A percentile compares a stretch with the other conserved stretches of the same genome.
Conservation (phyloP, 2,329 filamentous ascomycete species). For the Pseudomassariella vexata region DNA sequence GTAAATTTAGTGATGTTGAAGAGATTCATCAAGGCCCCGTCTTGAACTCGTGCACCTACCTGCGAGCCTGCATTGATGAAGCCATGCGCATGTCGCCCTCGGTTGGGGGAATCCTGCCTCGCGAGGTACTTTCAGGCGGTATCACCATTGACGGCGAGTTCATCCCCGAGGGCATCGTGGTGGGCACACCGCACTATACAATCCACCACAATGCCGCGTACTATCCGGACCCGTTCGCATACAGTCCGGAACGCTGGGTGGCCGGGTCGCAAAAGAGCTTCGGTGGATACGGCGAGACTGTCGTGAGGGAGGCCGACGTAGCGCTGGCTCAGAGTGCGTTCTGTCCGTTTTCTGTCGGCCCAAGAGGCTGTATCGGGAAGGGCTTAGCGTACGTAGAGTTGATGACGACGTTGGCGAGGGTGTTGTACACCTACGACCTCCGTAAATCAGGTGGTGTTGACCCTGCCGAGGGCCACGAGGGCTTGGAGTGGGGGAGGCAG, state of each 20-base stretch:
- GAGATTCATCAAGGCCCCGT: constrained; percentile 47
- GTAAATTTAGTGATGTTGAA: constrained; percentile 43
- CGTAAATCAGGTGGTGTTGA: constrained; percentile 43
- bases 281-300: constrained; percentile 21
- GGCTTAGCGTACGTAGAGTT: constrained; percentile 63
- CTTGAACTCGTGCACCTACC: constrained; percentile 49
- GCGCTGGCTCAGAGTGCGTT: constrained; percentile 60
- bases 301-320: constrained; percentile 44
- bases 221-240: constrained; percentile 54
- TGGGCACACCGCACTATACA: constrained; percentile 62
- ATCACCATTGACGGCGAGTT: constrained; percentile 45
- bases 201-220: constrained; percentile 62
- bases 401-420: constrained; percentile 54
- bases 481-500: constrained; percentile 49
- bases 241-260: constrained; percentile 62
- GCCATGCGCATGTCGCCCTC: constrained; percentile 59
- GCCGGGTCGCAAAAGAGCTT: constrained; percentile 34
- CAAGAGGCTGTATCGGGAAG: constrained; percentile 68
- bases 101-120: constrained; percentile 53
- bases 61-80: constrained; percentile 60
- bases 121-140: constrained; percentile 52
- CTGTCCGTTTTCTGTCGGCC: constrained; percentile 67
- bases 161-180: constrained; percentile 54
- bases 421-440: constrained; percentile 58
- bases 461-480: constrained; percentile 44